Conservation (phyloP, 306 rosid genomes). For the Herpetospermum pedunculosum region DNA sequence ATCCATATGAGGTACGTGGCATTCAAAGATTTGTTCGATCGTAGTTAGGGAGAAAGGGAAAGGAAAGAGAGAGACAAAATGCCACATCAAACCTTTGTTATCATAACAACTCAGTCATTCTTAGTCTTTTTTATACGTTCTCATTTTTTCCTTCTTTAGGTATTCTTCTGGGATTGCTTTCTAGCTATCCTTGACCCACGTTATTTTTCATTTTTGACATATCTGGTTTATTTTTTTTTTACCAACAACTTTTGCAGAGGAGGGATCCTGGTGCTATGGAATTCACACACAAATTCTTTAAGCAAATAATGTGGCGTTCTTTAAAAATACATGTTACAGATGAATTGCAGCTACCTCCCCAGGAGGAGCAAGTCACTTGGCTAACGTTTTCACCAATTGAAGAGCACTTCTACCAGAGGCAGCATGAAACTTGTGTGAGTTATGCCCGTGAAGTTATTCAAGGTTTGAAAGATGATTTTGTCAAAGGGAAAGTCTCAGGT, state of each 20-base stretch:
- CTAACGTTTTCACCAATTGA: slow-evolving; percentile 80
- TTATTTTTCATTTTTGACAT: neutral
- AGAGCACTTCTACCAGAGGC: slow-evolving; percentile 95
- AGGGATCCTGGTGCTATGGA: slow-evolving; percentile 68
- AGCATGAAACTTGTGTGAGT: slow-evolving; percentile 77
- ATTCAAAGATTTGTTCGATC: neutral
- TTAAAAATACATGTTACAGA: slow-evolving; percentile 69
- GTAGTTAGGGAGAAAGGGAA: neutral
- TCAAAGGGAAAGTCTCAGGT: slow-evolving; percentile 60
- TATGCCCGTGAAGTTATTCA: slow-evolving; percentile 80
- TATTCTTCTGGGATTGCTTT: neutral
- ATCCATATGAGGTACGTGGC: slow-evolving; percentile 74
- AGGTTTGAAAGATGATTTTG: slow-evolving; percentile 60
- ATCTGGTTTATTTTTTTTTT: slow-evolving; percentile 11
- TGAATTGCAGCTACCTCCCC: slow-evolving; percentile 91
- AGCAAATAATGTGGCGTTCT: slow-evolving; percentile 93
- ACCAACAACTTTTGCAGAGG: slow-evolving; percentile 39
- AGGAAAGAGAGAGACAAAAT: slow-evolving; percentile 8
- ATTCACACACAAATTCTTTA: slow-evolving; percentile 64
- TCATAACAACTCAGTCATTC: neutral
- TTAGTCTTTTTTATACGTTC: neutral
- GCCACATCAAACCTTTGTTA: neutral
- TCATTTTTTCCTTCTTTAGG: neutral
- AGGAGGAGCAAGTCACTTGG: slow-evolving; percentile 83
- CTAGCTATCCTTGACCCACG: neutral